These are phyloP conservation scores for Tulasnella sp. DNA, from an alignment of 768 basidiomycete genomes.

Conservation along the genomic window DNA sequence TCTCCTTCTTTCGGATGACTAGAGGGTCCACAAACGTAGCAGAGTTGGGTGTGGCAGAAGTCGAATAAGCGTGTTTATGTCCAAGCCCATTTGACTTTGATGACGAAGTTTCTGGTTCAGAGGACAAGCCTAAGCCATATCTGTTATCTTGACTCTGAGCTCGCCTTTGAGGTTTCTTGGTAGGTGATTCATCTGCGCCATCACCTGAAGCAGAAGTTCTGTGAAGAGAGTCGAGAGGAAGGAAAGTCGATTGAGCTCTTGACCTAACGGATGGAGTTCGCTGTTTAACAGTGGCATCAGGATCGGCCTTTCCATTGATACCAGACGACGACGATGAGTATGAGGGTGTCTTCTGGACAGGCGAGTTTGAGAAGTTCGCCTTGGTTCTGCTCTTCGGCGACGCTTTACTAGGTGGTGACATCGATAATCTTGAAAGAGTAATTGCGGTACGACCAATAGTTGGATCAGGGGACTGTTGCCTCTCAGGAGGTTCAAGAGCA, in stretches of 20 bases:
- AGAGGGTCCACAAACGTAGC: slow-evolving; percentile 60
- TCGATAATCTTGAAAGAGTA: slow-evolving; percentile 17
- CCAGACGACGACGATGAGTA: not conserved
- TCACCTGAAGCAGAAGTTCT: too few species aligned
- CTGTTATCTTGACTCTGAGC: too few species aligned
- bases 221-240: not conserved
- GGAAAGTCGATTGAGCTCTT: slow-evolving; percentile 8
- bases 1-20: slow-evolving; percentile 51
- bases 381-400: not conserved
- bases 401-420: slow-evolving; percentile 7
- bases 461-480: slow-evolving; percentile 14
- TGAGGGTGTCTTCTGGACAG: slow-evolving; percentile 10
- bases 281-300: too few species aligned
- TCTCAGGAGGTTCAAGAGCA: slow-evolving; percentile 6
- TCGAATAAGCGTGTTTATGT: slow-evolving; percentile 11
- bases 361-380: too few species aligned
- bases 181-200: too few species aligned
- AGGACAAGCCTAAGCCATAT: too few species aligned
- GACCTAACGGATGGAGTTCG: not conserved
- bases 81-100: too few species aligned
- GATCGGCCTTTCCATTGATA: too few species aligned
- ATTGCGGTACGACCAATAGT: slow-evolving; percentile 21
- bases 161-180: too few species aligned
- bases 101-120: too few species aligned
- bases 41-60: slow-evolving; percentile 6